Base-by-base conservation (phyloP, 352 stramenopile genomes). In the Pythium utonaiense region DNA sequence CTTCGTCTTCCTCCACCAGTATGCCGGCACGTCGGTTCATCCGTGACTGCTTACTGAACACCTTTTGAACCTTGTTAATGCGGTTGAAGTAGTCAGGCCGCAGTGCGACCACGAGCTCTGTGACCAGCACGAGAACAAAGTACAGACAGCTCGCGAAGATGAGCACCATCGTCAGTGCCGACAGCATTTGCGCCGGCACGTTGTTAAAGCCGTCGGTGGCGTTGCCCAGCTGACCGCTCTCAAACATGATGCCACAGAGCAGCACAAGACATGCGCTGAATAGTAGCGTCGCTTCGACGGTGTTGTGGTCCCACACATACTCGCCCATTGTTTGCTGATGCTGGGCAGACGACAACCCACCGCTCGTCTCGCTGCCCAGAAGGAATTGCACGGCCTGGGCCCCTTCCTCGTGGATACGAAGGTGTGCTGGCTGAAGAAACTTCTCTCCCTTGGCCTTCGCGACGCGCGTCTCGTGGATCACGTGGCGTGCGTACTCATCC, bases 231-330 rank as follows among this genome's bases (percentile, higher is more conserved):
- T 86, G 71, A 1, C 78, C 80, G 31, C 78, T 84, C 55, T 88
- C 76, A 69, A 88, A 86, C 77, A 88, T 86, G 10, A 86, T 73
- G 21, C 76, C 75, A 3, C 73, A 74, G n/a, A 85, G 47, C 57
- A 91, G 51, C 14, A 88, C 74, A 9, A 93, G 67, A 27, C 79
- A 86, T 27, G 82, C 78, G 42, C 79, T 89, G 40, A 89, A 88
- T 14, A 93, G 70, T 17, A 93, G 65, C 42, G 76, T 79, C 0
- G 77, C 74, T 53, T 93, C 83, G 9, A 93, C 78, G 1, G 82
- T 89, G 58, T 92, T 93, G 72, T 93, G 86, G 34, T 93, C 78
- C 77, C 75, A 89, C 16, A 89, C 69, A 42, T 86, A 88, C 44
- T 82, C 78, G 34, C 71, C 66, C 42, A 84, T 42, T 17, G 71